Conservation (phyloP, 495 filamentous ascomycete species). For the Penicillium goetzii region DNA sequence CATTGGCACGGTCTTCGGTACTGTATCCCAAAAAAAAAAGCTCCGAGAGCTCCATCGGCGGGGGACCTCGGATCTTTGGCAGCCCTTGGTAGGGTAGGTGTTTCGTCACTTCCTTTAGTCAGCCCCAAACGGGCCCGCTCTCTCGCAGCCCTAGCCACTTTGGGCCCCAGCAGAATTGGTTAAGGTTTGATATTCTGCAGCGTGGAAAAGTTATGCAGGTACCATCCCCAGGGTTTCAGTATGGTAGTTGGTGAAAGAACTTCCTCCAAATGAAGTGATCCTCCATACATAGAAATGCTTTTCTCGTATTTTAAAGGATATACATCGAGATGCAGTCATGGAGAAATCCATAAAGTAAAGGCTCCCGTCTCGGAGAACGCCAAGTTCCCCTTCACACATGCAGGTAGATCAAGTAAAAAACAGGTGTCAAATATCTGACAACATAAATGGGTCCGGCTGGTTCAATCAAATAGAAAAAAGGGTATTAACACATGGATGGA, state of each 20-base stretch:
- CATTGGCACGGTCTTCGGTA: not conserved
- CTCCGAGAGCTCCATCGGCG: slow-evolving; percentile 4
- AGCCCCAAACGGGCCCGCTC: not conserved
- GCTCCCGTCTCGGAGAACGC: slow-evolving; percentile 24
- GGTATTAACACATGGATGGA: slow-evolving; percentile 33
- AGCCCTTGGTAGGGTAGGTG: not conserved
- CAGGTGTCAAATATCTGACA: slow-evolving; percentile 13
- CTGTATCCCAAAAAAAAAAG: not conserved
- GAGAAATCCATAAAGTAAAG: no score
- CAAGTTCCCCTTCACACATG: slow-evolving; percentile 28
- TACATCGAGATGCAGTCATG: not conserved
- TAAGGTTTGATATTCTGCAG: not conserved
- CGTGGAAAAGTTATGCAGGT: not conserved
- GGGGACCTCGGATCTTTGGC: slow-evolving; percentile 7
- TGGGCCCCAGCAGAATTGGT: not conserved
- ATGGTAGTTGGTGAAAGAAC: no score
- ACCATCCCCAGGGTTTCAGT: not conserved
- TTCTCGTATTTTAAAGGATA: not conserved
- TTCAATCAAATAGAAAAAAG: slow-evolving; percentile 13
- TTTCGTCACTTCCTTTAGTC: slow-evolving; percentile 5
- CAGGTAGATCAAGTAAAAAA: slow-evolving; percentile 13
- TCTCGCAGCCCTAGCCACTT: slow-evolving; percentile 2
- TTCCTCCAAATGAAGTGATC: not conserved
- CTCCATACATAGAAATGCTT: not conserved
- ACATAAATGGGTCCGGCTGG: slow-evolving; percentile 9